A percentile compares a stretch with the other conserved stretches of the same genome.
These are phyloP conservation scores for Pseudogymnoascus sp. DNA, from an alignment of 2,329 filamentous ascomycete genomes.

Conservation along the genomic window DNA sequence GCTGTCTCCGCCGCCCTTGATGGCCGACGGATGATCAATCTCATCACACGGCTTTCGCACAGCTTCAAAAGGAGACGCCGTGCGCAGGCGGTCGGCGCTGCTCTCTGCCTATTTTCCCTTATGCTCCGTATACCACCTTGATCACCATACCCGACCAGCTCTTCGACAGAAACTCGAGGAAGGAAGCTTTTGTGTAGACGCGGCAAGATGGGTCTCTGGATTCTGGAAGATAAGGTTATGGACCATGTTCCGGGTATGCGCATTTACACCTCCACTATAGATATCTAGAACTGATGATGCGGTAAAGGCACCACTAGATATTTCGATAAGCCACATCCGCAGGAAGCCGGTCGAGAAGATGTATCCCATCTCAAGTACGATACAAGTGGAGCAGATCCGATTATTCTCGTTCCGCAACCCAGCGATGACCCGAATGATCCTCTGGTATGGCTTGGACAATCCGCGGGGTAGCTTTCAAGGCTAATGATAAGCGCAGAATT, in stretches of 20 bases:
- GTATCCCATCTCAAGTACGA: slow-evolving; percentile 63
- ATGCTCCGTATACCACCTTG: background rate
- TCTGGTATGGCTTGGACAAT: slow-evolving; percentile 43
- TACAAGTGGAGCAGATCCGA: slow-evolving; percentile 55
- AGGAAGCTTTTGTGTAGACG: background rate
- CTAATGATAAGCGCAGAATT: slow-evolving; percentile 49
- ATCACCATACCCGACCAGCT: slow-evolving; percentile 11
- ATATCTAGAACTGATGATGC: background rate
- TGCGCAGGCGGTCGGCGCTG: slow-evolving; percentile 1
- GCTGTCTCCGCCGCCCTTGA: slow-evolving; percentile 1
- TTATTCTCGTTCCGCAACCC: slow-evolving; percentile 85
- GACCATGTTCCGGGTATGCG: slow-evolving; percentile 67
- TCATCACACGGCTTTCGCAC: background rate
- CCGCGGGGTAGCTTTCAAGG: background rate
- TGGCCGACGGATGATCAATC: background rate
- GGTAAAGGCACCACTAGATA: slow-evolving; percentile 54
- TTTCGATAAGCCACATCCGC: slow-evolving; percentile 52
- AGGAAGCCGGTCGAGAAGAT: slow-evolving; percentile 32
- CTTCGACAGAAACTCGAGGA: slow-evolving; percentile 5
- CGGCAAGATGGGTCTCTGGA: slow-evolving; percentile 59
- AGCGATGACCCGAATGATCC: slow-evolving; percentile 89
- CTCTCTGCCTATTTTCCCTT: background rate
- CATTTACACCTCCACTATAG: background rate
- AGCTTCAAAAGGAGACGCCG: slow-evolving; percentile 5
- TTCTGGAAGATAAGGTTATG: slow-evolving; percentile 61